Conservation (phyloP, 75 land plant genomes). For the Pseudotsuga menziesii region DNA sequence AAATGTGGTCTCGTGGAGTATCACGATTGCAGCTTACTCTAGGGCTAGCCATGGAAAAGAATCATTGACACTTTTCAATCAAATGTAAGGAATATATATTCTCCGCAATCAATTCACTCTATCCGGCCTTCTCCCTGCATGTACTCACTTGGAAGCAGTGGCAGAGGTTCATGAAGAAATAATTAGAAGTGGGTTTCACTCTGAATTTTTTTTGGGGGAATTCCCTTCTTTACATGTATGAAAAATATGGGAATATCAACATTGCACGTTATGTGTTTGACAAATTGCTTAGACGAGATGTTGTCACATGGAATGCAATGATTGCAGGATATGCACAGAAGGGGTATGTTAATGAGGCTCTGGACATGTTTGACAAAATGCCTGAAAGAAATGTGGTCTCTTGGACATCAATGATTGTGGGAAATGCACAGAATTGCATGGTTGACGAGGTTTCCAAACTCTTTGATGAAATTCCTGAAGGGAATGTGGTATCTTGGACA, state of each 20-base stretch:
- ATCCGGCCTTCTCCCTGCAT: constrained; percentile 2
- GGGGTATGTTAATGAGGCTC: constrained; percentile 15
- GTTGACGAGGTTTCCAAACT: too few relatives aligned
- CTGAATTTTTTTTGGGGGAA: not conserved
- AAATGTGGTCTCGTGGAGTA: constrained; percentile 13
- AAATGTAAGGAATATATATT: not conserved
- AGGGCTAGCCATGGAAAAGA: not conserved
- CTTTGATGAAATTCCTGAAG: too few relatives aligned
- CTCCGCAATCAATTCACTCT: not conserved
- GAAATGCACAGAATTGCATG: too few relatives aligned
- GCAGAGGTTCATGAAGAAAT: constrained; percentile 2
- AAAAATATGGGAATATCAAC: not conserved
- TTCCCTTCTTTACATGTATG: constrained; percentile 11
- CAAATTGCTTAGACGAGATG: constrained; percentile 26
- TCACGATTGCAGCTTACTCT: not conserved
- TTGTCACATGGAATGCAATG: constrained; percentile 57
- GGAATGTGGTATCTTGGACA: too few relatives aligned
- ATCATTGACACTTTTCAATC: constrained; percentile 2
- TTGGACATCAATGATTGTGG: too few relatives aligned
- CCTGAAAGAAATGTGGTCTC: not conserved
- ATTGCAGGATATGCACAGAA: constrained; percentile 43
- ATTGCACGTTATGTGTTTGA: constrained; percentile 31
- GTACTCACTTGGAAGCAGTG: constrained; percentile 2
- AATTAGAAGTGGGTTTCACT: constrained; percentile 1
- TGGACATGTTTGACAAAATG: not conserved